Conservation (phyloP, 495 filamentous ascomycete genomes). For the Penicillium arizonense region DNA sequence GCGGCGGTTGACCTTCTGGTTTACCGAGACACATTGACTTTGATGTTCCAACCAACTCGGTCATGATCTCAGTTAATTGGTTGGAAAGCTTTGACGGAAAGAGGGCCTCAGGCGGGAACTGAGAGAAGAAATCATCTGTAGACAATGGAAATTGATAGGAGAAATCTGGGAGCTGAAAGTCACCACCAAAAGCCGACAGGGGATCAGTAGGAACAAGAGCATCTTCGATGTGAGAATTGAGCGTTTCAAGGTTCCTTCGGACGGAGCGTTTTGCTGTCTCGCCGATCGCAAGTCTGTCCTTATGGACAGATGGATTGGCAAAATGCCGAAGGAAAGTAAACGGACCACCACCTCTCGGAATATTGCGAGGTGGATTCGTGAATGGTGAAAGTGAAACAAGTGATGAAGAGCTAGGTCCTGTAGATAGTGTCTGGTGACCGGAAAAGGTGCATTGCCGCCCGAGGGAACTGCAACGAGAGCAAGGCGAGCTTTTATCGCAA, state of each 20-base stretch:
- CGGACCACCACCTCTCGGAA: slow-evolving; percentile 20
- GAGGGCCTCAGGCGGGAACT: slow-evolving; percentile 17
- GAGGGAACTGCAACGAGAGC: slow-evolving; percentile 28
- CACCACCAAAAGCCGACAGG: slow-evolving; percentile 11
- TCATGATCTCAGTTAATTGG: slow-evolving; percentile 29
- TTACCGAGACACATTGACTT: slow-evolving; percentile 24
- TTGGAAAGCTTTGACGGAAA: slow-evolving; percentile 29
- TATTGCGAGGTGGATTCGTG: slow-evolving; percentile 58
- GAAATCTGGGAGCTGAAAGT: slow-evolving; percentile 12
- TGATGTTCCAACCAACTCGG: slow-evolving; percentile 33
- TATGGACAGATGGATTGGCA: slow-evolving; percentile 31
- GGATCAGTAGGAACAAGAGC: slow-evolving; percentile 26
- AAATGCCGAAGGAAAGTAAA: slow-evolving; percentile 37
- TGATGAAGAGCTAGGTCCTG: slow-evolving; percentile 2
- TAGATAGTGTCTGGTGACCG: not conserved
- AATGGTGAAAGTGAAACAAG: slow-evolving; percentile 43
- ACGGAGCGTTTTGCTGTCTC: slow-evolving; percentile 35
- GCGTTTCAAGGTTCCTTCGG: slow-evolving; percentile 30
- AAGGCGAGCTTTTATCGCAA: slow-evolving; percentile 29
- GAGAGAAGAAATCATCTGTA: slow-evolving; percentile 19
- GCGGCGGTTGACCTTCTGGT: not conserved
- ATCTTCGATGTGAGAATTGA: slow-evolving; percentile 33
- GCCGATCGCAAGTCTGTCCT: slow-evolving; percentile 35
- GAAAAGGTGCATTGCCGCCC: slow-evolving; percentile 25
- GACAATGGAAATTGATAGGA: slow-evolving; percentile 12